Evolutionary conservation across 805 yeast genomes (phyloP).

Genomic region (Candida boleticola): DNA sequence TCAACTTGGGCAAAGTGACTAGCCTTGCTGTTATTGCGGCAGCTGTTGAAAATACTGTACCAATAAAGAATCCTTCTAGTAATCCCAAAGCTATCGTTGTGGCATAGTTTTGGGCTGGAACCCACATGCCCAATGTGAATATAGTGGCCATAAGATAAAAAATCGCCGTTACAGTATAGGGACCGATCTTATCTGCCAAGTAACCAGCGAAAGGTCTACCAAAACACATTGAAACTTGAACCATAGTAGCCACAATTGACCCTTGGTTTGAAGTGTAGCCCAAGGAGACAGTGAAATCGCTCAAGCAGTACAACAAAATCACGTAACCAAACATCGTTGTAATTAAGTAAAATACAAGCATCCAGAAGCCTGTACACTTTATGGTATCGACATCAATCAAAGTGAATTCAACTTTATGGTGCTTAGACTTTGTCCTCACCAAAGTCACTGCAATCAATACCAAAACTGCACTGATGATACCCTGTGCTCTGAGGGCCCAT

Average conservation of each 20-base stretch:
- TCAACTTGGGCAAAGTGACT: conserved; percentile 48
- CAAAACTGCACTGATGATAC: conserved; percentile 20
- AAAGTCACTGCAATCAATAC: conserved; percentile 13
- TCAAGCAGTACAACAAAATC: conserved; percentile 49
- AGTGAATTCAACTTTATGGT: conserved; percentile 14
- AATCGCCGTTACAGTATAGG: conserved; percentile 37
- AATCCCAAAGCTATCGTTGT: conserved; percentile 48
- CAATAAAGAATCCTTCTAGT: conserved; percentile 51
- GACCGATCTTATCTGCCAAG: conserved; percentile 46
- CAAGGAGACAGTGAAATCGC: conserved; percentile 55
- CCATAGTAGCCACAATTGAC: conserved; percentile 52
- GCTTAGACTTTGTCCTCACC: conserved; percentile 7
- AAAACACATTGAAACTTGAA: conserved; percentile 50
- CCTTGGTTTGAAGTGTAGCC: conserved; percentile 53
- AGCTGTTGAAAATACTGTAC: conserved; percentile 51
- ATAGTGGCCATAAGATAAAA: conserved; percentile 17
- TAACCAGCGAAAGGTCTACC: conserved; percentile 53
- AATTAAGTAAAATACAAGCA: conserved; percentile 34
- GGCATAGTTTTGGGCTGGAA: conserved; percentile 49
- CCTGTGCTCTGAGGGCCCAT: conserved; percentile 48
- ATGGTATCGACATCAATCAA: conserved; percentile 38
- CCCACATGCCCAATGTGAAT: conserved; percentile 24
- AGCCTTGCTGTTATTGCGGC: conserved; percentile 48
- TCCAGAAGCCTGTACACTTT: conserved; percentile 39
- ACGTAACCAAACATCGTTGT: conserved; percentile 55